phyloP scores from a whole-genome alignment of 2,329 filamentous ascomycete species.

The Neofusicoccum kwambonambiense region DNA sequence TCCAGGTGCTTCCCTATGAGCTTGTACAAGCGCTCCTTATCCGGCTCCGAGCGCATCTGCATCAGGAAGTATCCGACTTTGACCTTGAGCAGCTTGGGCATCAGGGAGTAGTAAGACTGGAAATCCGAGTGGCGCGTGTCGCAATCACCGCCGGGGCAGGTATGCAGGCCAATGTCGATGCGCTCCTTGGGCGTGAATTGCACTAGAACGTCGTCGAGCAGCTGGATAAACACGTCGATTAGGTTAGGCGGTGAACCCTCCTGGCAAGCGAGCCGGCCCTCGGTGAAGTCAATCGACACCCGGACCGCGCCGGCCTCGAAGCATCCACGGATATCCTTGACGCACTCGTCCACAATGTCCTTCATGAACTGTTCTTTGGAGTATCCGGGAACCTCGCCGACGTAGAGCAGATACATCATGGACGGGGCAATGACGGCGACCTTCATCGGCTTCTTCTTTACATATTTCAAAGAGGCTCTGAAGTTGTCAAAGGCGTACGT shows the following conservation, averaged over 20 bases:
- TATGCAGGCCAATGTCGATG: slow-evolving; percentile 13
- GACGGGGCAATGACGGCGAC: slow-evolving; percentile 14
- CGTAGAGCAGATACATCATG: slow-evolving; percentile 17
- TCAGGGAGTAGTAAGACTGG: slow-evolving; percentile 13
- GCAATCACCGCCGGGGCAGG: slow-evolving; percentile 16
- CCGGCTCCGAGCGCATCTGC: slow-evolving; percentile 15
- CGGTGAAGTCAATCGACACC: slow-evolving; percentile 17
- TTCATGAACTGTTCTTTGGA: slow-evolving; percentile 14
- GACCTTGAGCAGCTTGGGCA: slow-evolving; percentile 15
- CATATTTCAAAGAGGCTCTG: neutral
- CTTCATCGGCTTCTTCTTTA: slow-evolving; percentile 13
- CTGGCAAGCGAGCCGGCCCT: slow-evolving; percentile 16
- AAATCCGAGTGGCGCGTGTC: slow-evolving; percentile 14
- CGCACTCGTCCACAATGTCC: slow-evolving; percentile 15
- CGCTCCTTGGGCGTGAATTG: slow-evolving; percentile 15
- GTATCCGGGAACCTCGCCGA: slow-evolving; percentile 16
- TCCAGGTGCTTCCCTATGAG: slow-evolving; percentile 13
- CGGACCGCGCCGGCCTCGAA: slow-evolving; percentile 14
- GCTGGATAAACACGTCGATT: slow-evolving; percentile 13
- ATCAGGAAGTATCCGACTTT: slow-evolving; percentile 15
- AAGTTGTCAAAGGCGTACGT: slow-evolving; percentile 14
- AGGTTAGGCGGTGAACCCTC: slow-evolving; percentile 10
- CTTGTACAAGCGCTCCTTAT: slow-evolving; percentile 4
- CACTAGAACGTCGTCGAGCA: slow-evolving; percentile 12
- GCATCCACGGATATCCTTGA: slow-evolving; percentile 16